A percentile compares a stretch with the other conserved stretches of the same genome.
These are phyloP conservation scores for Hyaloraphidium curvatum DNA, from an alignment of 192 early-diverging fungal species.

Conservation along the genomic window DNA sequence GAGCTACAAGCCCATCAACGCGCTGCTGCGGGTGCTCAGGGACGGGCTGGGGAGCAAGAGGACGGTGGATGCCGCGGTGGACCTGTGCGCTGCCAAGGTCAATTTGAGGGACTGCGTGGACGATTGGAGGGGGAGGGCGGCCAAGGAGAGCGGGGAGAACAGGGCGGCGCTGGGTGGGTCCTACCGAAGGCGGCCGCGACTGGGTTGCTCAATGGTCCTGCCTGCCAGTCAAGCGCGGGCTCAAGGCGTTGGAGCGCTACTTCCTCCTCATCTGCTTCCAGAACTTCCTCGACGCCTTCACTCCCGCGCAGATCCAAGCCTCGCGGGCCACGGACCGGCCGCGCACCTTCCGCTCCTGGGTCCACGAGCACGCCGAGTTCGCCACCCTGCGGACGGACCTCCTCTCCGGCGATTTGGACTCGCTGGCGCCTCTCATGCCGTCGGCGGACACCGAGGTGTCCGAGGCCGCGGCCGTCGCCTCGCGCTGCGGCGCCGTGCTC, in stretches of 20 bases:
- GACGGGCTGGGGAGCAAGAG: conserved; percentile 33
- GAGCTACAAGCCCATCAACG: conserved; percentile 36
- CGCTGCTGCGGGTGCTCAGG: conserved; percentile 33
- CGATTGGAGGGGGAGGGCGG: conserved; percentile 16
- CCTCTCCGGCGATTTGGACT: conserved; percentile 8
- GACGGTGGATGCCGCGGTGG: conserved; percentile 34
- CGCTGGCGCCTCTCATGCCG: conserved; percentile 11
- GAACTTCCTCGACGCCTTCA: conserved; percentile 30
- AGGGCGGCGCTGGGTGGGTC: no score
- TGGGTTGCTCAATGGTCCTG: no score
- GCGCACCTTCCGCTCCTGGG: no score
- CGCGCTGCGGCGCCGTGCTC: conserved; percentile 30
- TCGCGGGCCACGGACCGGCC: no score
- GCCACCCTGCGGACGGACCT: conserved; percentile 24
- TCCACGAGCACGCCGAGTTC: conserved; percentile 28
- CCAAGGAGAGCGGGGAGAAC: conserved; percentile 10
- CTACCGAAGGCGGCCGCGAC: no score
- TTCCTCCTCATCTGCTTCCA: conserved; percentile 37
- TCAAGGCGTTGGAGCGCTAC: conserved; percentile 23
- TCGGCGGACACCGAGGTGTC: no score
- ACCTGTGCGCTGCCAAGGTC: conserved; percentile 19
- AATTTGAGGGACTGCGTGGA: conserved; percentile 39
- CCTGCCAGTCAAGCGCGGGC: conserved; percentile 12
- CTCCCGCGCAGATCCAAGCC: no score
- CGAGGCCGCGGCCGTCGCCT: conserved; percentile 27